Percentiles rank a stretch among this genome's conserved stretches.
Evolutionary conservation across 2,329 filamentous ascomycete species (phyloP).

Genomic region (Talaromyces sp.): DNA sequence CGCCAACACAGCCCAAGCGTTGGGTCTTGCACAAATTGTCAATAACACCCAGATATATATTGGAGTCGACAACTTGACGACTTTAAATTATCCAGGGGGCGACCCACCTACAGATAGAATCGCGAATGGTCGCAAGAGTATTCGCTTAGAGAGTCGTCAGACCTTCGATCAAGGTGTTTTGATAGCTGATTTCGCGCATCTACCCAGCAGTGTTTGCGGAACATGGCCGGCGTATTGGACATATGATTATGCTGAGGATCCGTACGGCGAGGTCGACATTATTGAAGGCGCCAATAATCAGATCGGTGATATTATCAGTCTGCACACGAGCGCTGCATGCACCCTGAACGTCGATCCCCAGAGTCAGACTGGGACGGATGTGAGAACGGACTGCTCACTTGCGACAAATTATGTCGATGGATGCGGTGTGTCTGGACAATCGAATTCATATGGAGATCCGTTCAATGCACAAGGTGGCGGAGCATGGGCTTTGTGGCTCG

Average conservation of each 20-base stretch:
- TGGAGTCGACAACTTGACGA: slow-evolving; percentile 63
- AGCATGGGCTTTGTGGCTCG: slow-evolving; percentile 75
- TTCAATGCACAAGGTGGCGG: slow-evolving; percentile 71
- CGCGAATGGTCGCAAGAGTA: slow-evolving; percentile 38
- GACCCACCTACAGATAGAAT: slow-evolving; percentile 60
- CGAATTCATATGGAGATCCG: slow-evolving; percentile 58
- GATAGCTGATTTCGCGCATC: slow-evolving; percentile 47
- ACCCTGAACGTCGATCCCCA: slow-evolving; percentile 48
- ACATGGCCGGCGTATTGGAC: slow-evolving; percentile 53
- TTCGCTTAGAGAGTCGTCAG: slow-evolving; percentile 45
- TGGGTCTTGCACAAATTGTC: slow-evolving; percentile 56
- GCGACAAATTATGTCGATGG: slow-evolving; percentile 50
- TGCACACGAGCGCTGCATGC: slow-evolving; percentile 65
- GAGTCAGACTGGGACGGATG: slow-evolving; percentile 46
- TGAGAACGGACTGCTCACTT: slow-evolving; percentile 57
- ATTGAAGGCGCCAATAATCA: slow-evolving; percentile 71
- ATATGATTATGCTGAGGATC: slow-evolving; percentile 5
- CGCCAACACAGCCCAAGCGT: slow-evolving; percentile 52
- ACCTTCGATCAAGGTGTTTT: slow-evolving; percentile 46
- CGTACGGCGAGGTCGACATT: slow-evolving; percentile 71
- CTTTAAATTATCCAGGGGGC: slow-evolving; percentile 58
- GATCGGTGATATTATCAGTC: slow-evolving; percentile 58
- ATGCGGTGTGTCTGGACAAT: slow-evolving; percentile 56
- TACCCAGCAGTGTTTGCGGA: slow-evolving; percentile 47
- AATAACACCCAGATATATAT: slow-evolving; percentile 59